Percentiles rank a stretch among this genome's conserved stretches.
Evolutionary conservation across 371 early-diverging fungal genomes (phyloP).

Genomic region (Amoeboaphelidium protococcarum): DNA sequence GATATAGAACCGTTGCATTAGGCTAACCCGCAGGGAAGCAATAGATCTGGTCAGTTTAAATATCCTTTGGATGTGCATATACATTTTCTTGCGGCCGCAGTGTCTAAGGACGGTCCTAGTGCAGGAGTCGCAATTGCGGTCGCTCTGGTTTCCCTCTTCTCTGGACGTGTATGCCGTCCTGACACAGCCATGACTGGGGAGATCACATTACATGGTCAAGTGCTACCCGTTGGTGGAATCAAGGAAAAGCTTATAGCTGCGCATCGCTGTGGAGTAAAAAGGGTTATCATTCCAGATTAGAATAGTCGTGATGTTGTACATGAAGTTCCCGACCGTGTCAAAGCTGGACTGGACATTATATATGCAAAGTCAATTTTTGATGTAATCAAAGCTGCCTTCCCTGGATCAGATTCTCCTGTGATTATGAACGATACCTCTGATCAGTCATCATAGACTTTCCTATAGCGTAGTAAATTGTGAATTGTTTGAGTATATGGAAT

Average conservation of each 20-base stretch:
- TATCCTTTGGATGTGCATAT: constrained; percentile 46
- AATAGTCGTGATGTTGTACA: constrained; percentile 14
- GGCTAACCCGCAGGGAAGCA: too few relatives aligned
- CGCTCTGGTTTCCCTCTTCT: constrained; percentile 44
- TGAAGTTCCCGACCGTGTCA: constrained; percentile 1
- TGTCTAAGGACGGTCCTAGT: constrained; percentile 55
- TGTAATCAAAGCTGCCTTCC: too few relatives aligned
- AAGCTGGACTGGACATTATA: too few relatives aligned
- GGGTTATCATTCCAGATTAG: constrained; percentile 15
- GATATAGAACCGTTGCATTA: too few relatives aligned
- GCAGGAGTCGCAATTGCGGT: constrained; percentile 36
- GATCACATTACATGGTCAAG: constrained; percentile 50
- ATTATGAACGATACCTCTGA: too few relatives aligned
- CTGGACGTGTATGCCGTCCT: constrained; percentile 6
- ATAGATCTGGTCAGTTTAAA: too few relatives aligned
- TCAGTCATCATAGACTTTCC: too few relatives aligned
- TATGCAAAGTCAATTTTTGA: too few relatives aligned
- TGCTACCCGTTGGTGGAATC: constrained; percentile 59
- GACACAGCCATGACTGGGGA: constrained; percentile 62
- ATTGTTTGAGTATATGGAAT: too few relatives aligned
- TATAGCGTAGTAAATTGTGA: too few relatives aligned
- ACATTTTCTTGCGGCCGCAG: constrained; percentile 56
- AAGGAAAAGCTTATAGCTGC: constrained; percentile 65
- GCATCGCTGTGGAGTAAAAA: constrained; percentile 38
- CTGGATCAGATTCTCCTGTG: too few relatives aligned